Percentiles rank a stretch among this genome's conserved stretches.
phyloP scores from a whole-genome alignment of 495 filamentous ascomycete species.

The Thermothielavioides terrestris region DNA sequence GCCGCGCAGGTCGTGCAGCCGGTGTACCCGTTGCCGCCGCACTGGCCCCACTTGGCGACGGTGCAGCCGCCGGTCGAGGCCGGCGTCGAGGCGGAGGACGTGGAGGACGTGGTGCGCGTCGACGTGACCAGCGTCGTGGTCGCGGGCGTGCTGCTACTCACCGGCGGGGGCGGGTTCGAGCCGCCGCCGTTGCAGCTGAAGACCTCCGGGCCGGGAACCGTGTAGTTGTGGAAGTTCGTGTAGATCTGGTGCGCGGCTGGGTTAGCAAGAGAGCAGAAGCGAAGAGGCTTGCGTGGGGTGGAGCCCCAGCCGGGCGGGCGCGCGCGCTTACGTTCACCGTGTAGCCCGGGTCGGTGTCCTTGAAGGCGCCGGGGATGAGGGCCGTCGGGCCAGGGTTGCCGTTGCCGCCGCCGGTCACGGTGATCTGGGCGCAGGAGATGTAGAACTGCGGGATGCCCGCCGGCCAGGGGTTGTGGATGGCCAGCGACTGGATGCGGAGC shows the following conservation, averaged over 20 bases:
- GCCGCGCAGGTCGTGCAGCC: slow-evolving; percentile 25
- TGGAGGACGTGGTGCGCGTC: background rate
- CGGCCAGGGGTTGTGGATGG: slow-evolving; percentile 49
- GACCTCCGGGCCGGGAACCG: slow-evolving; percentile 22
- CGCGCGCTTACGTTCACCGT: slow-evolving; percentile 31
- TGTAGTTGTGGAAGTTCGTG: slow-evolving; percentile 23
- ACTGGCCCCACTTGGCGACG: slow-evolving; percentile 30
- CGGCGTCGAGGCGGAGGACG: background rate
- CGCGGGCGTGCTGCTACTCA: background rate
- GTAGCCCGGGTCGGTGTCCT: slow-evolving; percentile 47
- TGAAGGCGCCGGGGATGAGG: slow-evolving; percentile 49
- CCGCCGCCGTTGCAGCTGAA: slow-evolving; percentile 16
- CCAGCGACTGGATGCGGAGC: slow-evolving; percentile 52
- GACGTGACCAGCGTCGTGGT: slow-evolving; percentile 10
- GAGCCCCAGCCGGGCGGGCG: background rate
- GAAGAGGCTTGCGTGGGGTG: background rate
- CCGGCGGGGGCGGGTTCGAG: background rate
- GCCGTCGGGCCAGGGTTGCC: slow-evolving; percentile 37
- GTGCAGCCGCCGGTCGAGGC: slow-evolving; percentile 10
- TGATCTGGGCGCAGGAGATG: slow-evolving; percentile 52
- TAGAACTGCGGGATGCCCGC: slow-evolving; percentile 47
- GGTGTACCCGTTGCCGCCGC: slow-evolving; percentile 27
- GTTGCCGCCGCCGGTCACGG: slow-evolving; percentile 46
- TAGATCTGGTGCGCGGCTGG: slow-evolving; percentile 20
- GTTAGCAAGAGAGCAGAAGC: background rate